Base-by-base conservation (phyloP, 2,329 filamentous ascomycete species). In the Aspergillus transmontanensis region DNA sequence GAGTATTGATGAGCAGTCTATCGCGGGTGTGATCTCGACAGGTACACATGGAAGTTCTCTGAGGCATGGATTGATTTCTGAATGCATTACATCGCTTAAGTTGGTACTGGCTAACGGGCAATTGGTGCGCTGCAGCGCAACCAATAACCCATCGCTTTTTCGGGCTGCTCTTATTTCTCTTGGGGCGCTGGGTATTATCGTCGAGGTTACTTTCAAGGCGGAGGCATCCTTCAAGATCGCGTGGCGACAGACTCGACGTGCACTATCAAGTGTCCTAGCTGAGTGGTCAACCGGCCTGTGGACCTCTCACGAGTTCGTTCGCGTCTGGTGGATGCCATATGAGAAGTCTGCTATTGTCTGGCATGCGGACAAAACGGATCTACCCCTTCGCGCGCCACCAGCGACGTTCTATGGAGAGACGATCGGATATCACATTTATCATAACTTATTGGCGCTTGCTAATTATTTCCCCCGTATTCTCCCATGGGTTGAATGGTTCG, bases 301-400 rank as follows among this genome's bases (percentile, higher is more conserved):
- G 94, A 92, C 87, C 1, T 86, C 88, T 65, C 87, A 89, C 65
- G 93, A 98, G 77, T 99, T 94, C 73, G 92, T 96, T 30, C 87
- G 95, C 32, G 93, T 97, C 32, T 99, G 95, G 94, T 99, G 95
- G 95, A 89, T 97, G 75, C 95, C 95, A 0, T 97, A 98, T 80
- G 93, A 91, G 74, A 87, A 92, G 61, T 87, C 92, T 53, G 93
- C 92, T 0, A 91, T 98, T 55, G 86, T 96, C 53, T 99, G 95
- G 95, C 87, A 87, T 46, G 95, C 93, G n/a, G 86, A 93, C 55
- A 90, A 91, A 75, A 93, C 92, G 0, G 82, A 87, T 10, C 86
- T 89, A 61, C 82, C 87, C 0, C 79, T 85, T 46, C 80, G 81
- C 19, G 80, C 86, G 7, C 88, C 91, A 2, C 85, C 85, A 1